Evolutionary conservation across 495 filamentous ascomycete species (phyloP).

Genomic region (Umbilicaria muhlenbergii): DNA sequence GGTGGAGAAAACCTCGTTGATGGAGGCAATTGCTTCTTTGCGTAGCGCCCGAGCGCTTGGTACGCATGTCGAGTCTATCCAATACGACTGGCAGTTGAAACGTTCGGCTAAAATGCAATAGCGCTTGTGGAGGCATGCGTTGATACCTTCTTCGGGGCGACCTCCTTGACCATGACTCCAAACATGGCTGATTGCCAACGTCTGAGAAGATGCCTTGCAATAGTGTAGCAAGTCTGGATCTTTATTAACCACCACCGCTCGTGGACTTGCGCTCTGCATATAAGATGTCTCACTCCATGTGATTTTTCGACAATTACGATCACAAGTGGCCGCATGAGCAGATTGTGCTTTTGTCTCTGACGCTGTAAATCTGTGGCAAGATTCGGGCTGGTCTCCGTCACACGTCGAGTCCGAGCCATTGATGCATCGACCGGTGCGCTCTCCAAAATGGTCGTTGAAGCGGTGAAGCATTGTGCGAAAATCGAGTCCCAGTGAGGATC

Average conservation of each 20-base stretch:
- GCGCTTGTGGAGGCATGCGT: slow-evolving; percentile 12
- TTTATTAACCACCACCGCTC: background rate
- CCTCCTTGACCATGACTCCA: slow-evolving; percentile 19
- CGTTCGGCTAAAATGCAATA: slow-evolving; percentile 7
- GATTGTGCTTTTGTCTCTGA: slow-evolving; percentile 2
- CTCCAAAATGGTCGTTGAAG: slow-evolving; percentile 1
- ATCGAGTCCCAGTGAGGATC: background rate
- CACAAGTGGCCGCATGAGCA: slow-evolving; percentile 1
- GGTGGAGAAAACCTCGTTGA: slow-evolving; percentile 11
- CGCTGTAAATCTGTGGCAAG: slow-evolving; percentile 2
- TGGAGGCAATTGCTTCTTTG: slow-evolving; percentile 11
- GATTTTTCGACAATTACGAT: background rate
- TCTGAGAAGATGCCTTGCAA: slow-evolving; percentile 2
- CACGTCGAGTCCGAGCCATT: background rate
- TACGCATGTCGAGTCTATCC: slow-evolving; percentile 17
- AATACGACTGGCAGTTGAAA: slow-evolving; percentile 13
- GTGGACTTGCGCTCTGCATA: background rate
- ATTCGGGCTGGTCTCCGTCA: background rate
- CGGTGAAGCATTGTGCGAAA: slow-evolving; percentile 1
- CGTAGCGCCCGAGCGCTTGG: slow-evolving; percentile 9
- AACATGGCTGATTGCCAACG: slow-evolving; percentile 16
- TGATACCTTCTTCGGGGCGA: slow-evolving; percentile 12
- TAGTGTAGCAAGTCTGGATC: background rate
- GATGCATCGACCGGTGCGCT: slow-evolving; percentile 1
- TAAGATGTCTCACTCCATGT: slow-evolving; percentile 2